Conservation (phyloP, 2,329 filamentous ascomycete genomes). For the Fusarium stilboides region DNA sequence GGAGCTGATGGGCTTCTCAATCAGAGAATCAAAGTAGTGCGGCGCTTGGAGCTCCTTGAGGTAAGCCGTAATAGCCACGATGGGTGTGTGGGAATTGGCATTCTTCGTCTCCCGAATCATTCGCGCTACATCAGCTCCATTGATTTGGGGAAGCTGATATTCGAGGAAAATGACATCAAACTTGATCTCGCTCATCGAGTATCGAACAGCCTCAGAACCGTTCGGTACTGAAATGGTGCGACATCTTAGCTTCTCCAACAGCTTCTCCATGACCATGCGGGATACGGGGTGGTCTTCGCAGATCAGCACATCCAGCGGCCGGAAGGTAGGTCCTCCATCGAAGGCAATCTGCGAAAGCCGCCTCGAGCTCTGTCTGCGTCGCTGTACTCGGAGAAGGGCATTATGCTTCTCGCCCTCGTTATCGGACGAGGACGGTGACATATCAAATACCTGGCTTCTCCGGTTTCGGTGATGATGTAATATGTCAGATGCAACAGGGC, state of each 20-base stretch:
- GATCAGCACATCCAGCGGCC: slow-evolving; percentile 93
- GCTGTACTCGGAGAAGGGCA: slow-evolving; percentile 90
- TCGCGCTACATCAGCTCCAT: slow-evolving; percentile 92
- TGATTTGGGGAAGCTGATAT: slow-evolving; percentile 94
- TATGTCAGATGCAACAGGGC: slow-evolving; percentile 78
- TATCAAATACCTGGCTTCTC: slow-evolving; percentile 93
- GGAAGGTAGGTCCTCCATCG: slow-evolving; percentile 86
- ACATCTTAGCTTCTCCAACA: slow-evolving; percentile 94
- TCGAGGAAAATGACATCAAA: slow-evolving; percentile 99
- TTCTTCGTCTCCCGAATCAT: slow-evolving; percentile 99
- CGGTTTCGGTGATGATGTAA: slow-evolving; percentile 88
- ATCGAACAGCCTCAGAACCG: slow-evolving; percentile 91
- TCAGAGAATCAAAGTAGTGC: slow-evolving; percentile 94
- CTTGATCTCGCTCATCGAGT: slow-evolving; percentile 96
- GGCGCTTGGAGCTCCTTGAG: slow-evolving; percentile 96
- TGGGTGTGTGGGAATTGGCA: slow-evolving; percentile 92
- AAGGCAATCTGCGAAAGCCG: slow-evolving; percentile 92
- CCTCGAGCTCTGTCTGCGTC: slow-evolving; percentile 94
- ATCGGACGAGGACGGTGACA: slow-evolving; percentile 97
- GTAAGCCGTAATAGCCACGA: slow-evolving; percentile 97
- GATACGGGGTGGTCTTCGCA: slow-evolving; percentile 99
- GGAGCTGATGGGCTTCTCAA: slow-evolving; percentile 96
- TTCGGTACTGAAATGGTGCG: slow-evolving; percentile 93
- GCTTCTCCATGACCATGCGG: slow-evolving; percentile 97
- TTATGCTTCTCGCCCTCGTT: slow-evolving; percentile 96